Conservation (phyloP, 106 monocot genomes). For the Dioscorea alata region DNA sequence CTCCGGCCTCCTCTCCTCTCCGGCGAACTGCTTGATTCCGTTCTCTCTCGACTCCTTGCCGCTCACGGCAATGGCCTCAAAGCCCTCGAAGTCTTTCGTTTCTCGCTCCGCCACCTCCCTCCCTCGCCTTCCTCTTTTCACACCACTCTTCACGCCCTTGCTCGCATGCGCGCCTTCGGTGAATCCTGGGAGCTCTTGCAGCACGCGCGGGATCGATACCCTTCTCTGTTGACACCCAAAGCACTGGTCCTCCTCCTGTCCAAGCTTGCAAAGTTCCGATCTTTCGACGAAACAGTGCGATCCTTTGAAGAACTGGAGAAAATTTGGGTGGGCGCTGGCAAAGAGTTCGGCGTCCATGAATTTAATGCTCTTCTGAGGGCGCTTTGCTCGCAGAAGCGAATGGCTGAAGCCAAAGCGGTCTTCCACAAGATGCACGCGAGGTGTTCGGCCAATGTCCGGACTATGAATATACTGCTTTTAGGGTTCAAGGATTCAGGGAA, state of each 20-base stretch:
- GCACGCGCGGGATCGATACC: neutral
- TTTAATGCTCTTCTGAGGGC: constrained; percentile 66
- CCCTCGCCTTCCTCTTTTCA: neutral
- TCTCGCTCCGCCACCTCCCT: constrained; percentile 3
- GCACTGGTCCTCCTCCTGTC: constrained; percentile 38
- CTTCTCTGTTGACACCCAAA: constrained; percentile 25
- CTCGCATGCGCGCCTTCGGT: constrained; percentile 23
- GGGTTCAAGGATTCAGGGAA: constrained; percentile 76
- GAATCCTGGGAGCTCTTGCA: constrained; percentile 13
- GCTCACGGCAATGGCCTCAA: constrained; percentile 7
- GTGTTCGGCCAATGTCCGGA: constrained; percentile 36
- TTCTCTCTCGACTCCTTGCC: constrained; percentile 17
- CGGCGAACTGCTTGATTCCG: constrained; percentile 7
- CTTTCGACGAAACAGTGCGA: constrained; percentile 48
- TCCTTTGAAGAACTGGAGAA: constrained; percentile 42
- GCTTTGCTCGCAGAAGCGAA: constrained; percentile 43
- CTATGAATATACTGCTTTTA: constrained; percentile 66
- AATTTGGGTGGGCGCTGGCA: constrained; percentile 19
- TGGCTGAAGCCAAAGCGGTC: constrained; percentile 59
- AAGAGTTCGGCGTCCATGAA: constrained; percentile 42
- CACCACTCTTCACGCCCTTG: constrained; percentile 9
- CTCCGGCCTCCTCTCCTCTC: constrained; percentile 1
- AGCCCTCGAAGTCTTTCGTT: constrained; percentile 7
- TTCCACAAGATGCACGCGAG: constrained; percentile 41
- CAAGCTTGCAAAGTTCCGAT: constrained; percentile 33